Evolutionary conservation across 768 basidiomycete species (phyloP).

Genomic region (Asterophora parasitica): DNA sequence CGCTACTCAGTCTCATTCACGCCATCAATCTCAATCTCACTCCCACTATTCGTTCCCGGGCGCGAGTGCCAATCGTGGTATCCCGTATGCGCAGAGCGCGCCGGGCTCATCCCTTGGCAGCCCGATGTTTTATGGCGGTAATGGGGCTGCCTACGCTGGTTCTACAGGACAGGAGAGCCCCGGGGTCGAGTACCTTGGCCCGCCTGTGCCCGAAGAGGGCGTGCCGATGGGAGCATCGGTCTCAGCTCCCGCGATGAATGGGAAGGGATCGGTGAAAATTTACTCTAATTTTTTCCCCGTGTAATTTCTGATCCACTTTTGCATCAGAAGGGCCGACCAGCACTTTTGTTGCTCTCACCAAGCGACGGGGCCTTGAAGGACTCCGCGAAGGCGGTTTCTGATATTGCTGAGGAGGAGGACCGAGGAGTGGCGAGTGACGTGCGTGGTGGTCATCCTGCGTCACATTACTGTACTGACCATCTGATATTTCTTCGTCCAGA

Average conservation of each 20-base stretch:
- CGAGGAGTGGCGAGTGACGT: constrained; percentile 64
- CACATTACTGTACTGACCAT: not conserved
- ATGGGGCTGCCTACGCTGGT: constrained; percentile 5
- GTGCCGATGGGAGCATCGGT: constrained; percentile 11
- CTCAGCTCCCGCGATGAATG: constrained; percentile 10
- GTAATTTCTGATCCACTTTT: constrained; percentile 4
- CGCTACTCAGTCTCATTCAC: constrained; percentile 26
- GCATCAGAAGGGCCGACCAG: constrained; percentile 40
- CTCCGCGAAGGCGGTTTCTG: constrained; percentile 32
- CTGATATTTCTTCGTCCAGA: constrained; percentile 31
- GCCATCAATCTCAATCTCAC: constrained; percentile 24
- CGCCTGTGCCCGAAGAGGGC: not conserved
- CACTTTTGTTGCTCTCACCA: constrained; percentile 51
- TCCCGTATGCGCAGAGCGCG: constrained; percentile 27
- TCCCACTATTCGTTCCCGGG: constrained; percentile 43
- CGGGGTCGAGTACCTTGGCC: not conserved
- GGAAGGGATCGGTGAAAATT: constrained; percentile 19
- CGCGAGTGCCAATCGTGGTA: constrained; percentile 24
- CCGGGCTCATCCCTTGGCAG: constrained; percentile 40
- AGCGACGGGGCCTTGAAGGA: constrained; percentile 55
- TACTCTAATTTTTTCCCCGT: not conserved
- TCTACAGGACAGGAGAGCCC: constrained; percentile 20
- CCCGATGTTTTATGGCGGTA: constrained; percentile 21
- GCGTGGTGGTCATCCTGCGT: constrained; percentile 20
- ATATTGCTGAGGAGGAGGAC: constrained; percentile 38